A percentile compares a stretch with the other conserved stretches of the same genome.
These are phyloP conservation scores for Talaromyces borbonicus DNA, from an alignment of 495 filamentous ascomycete species.

Conservation along the genomic window DNA sequence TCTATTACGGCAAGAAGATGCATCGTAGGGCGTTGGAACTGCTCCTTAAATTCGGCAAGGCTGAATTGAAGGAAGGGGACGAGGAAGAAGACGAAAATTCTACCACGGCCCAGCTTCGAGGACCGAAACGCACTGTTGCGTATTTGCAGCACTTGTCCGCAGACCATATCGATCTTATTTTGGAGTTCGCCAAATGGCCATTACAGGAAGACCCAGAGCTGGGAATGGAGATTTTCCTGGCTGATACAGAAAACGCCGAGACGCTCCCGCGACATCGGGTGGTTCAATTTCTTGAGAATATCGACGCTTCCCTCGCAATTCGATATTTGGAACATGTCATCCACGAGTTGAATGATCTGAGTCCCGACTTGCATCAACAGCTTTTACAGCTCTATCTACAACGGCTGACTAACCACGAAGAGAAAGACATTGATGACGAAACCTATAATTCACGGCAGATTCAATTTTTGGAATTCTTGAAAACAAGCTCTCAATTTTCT, in stretches of 20 bases:
- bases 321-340: constrained; percentile 89
- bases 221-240: constrained; percentile 93
- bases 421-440: constrained; percentile 23
- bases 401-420: constrained; percentile 38
- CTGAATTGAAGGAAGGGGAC: constrained; percentile 40
- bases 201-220: constrained; percentile 57
- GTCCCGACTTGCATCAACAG: constrained; percentile 76
- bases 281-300: constrained; percentile 56
- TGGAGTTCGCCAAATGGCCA: constrained; percentile 89
- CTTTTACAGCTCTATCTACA: constrained; percentile 69
- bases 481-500: constrained; percentile 68
- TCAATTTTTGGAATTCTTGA: constrained; percentile 65
- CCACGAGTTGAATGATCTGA: constrained; percentile 72
- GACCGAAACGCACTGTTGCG: constrained; percentile 72
- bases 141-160: constrained; percentile 85
- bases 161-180: constrained; percentile 79
- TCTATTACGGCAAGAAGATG: constrained; percentile 89
- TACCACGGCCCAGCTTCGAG: constrained; percentile 59
- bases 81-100: constrained; percentile 31
- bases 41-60: constrained; percentile 71
- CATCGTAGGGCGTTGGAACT: constrained; percentile 82
- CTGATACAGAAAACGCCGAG: constrained; percentile 92
- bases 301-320: constrained; percentile 62
- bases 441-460: constrained; percentile 44
- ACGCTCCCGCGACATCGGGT: constrained; percentile 70